Percentiles rank a stretch among this genome's conserved stretches.
Conservation (phyloP, 805 yeast genomes). For the Kuraishia piskuri region DNA sequence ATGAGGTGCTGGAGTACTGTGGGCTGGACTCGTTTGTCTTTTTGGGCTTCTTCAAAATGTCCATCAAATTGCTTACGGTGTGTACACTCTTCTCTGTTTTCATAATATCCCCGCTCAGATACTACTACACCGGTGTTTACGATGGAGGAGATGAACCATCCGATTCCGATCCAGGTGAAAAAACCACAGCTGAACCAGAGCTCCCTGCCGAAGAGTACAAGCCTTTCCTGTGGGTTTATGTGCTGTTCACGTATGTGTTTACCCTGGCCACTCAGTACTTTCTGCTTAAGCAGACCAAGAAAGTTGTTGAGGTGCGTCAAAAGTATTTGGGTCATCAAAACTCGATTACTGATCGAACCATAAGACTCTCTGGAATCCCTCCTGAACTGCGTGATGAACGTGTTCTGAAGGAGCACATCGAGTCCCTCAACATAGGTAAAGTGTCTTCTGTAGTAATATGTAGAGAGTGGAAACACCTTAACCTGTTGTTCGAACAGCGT, state of each 20-base stretch:
- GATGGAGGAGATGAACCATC: conserved; percentile 39
- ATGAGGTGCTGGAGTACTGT: conserved; percentile 76
- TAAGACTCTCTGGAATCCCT: conserved; percentile 83
- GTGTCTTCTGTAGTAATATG: conserved; percentile 75
- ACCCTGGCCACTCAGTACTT: conserved; percentile 56
- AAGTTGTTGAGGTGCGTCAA: conserved; percentile 74
- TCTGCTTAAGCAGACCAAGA: conserved; percentile 60
- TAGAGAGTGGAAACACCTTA: conserved; percentile 76
- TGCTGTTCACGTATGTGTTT: conserved; percentile 78
- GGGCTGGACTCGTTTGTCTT: conserved; percentile 94
- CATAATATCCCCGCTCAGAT: conserved; percentile 78
- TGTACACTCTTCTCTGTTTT: conserved; percentile 65
- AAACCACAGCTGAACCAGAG: conserved; percentile 11
- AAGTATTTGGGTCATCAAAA: conserved; percentile 75
- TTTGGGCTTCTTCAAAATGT: conserved; percentile 82
- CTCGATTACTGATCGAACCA: conserved; percentile 86
- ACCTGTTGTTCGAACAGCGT: conserved; percentile 55
- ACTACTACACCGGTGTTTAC: conserved; percentile 71
- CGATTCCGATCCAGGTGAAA: conserved; percentile 17
- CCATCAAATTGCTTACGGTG: conserved; percentile 56
- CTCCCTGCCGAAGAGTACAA: conserved; percentile 29
- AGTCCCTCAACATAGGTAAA: conserved; percentile 68
- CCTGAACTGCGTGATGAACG: conserved; percentile 64
- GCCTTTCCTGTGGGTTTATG: conserved; percentile 76
- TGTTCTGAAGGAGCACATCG: conserved; percentile 67